Percentiles rank a stretch among this genome's conserved stretches.
These are phyloP conservation scores for Zasmidium cellare DNA, from an alignment of 2,329 filamentous ascomycete species.

Conservation along the genomic window DNA sequence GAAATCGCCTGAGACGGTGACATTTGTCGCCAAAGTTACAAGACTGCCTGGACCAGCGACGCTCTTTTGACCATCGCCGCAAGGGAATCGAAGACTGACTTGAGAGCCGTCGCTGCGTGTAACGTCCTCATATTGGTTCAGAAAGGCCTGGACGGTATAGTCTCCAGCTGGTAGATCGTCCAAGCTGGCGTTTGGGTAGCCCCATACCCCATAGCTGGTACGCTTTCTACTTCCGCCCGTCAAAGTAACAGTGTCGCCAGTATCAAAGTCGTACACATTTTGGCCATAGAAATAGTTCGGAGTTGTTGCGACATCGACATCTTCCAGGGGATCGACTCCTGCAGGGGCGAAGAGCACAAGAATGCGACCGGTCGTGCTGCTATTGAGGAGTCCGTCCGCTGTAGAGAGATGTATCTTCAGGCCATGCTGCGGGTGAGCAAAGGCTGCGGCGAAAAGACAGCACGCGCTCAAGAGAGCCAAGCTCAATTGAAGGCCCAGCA, in stretches of 20 bases:
- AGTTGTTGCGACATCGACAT: constrained; percentile 38
- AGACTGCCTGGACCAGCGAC: constrained; percentile 36
- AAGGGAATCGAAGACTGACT: constrained; percentile 39
- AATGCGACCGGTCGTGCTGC: background rate
- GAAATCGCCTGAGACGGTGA: constrained; percentile 29
- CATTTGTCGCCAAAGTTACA: constrained; percentile 25
- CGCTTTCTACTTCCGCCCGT: constrained; percentile 31
- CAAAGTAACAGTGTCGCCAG: constrained; percentile 24
- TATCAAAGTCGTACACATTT: constrained; percentile 34
- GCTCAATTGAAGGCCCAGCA: background rate
- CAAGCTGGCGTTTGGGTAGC: constrained; percentile 37
- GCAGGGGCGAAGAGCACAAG: background rate
- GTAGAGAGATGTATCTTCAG: background rate
- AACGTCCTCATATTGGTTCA: constrained; percentile 38
- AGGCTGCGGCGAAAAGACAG: background rate
- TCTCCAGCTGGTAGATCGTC: constrained; percentile 32
- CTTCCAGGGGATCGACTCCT: constrained; percentile 33
- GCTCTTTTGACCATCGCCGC: constrained; percentile 36
- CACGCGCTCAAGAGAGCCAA: background rate
- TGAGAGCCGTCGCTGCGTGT: constrained; percentile 39
- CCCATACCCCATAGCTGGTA: constrained; percentile 34
- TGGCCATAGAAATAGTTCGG: constrained; percentile 40
- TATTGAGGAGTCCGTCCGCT: background rate
- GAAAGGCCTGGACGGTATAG: constrained; percentile 38
- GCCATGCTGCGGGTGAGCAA: background rate